Evolutionary conservation across 129 eudicot genomes (phyloP), one percentile per base, ranked within the genome.

Genomic region (Solidago caesia): DNA sequence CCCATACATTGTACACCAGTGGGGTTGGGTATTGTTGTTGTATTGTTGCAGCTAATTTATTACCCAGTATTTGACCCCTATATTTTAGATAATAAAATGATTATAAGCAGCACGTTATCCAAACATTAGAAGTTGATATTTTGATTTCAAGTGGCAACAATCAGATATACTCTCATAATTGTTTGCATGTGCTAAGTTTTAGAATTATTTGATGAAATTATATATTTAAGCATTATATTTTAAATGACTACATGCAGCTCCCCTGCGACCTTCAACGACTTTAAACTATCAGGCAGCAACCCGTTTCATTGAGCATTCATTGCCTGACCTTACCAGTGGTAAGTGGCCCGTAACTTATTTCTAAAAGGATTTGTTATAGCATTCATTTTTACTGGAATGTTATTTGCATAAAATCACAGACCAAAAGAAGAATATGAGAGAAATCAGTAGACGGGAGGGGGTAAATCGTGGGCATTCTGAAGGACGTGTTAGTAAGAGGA

Each of bases 221-320:
- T 25, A 26, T 56, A 41, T 42, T 15, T 21, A n/a, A 15, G 44
- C 26, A 14, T 73, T 42, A 53, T 65, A 47, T 68, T 43, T 47
- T 48, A 3, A 5, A 21, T 73, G 45, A 27, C 41, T 68, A 27
- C 44, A 48, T 87, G 89, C 73, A 94, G 99, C 88, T 21, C 97
- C 99, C 33, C 61, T 91, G 73, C 83, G 96, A 47, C 97, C 99
- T 73, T 83, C 88, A 14, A 74, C 93, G 6, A 88, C 85, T 14
- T 43, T 94, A 64, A 94, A 94, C 82, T 75, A 84, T 55, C 91
- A 77, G 58, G 99, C 93, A 60, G 99, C 99, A 63, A 82, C 97
- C 27, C 96, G 99, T 46, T 89, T 94, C 77, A 91, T 94, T 16
- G 95, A 87, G 81, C 99, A 94, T 80, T 94, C 97, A 2, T 86